Evolutionary conservation across 2,329 filamentous ascomycete genomes (phyloP).

Genomic region (Cladosporium sp.): DNA sequence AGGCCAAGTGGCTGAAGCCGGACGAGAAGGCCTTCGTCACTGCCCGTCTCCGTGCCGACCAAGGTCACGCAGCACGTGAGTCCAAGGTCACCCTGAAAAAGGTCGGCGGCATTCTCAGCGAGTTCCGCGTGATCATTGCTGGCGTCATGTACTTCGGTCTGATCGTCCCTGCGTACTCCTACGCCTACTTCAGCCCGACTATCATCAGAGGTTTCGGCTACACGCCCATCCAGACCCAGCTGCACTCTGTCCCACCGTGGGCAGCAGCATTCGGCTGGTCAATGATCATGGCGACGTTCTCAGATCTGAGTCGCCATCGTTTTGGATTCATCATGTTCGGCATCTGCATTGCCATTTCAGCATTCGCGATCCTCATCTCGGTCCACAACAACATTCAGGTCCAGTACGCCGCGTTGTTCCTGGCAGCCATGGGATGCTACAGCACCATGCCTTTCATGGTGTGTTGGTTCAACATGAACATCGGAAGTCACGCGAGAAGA

Average conservation of each 20-base stretch:
- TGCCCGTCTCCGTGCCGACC: slow-evolving; percentile 49
- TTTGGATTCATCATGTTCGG: slow-evolving; percentile 71
- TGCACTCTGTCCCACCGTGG: slow-evolving; percentile 61
- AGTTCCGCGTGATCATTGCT: slow-evolving; percentile 50
- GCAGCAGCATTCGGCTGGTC: slow-evolving; percentile 75
- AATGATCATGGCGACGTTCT: slow-evolving; percentile 71
- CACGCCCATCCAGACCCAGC: slow-evolving; percentile 54
- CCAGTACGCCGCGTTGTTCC: slow-evolving; percentile 78
- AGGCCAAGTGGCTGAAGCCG: slow-evolving; percentile 49
- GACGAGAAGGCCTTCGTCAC: slow-evolving; percentile 50
- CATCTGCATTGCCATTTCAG: slow-evolving; percentile 68
- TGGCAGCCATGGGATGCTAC: slow-evolving; percentile 70
- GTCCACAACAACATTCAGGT: slow-evolving; percentile 67
- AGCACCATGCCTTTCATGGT: slow-evolving; percentile 77
- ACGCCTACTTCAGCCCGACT: slow-evolving; percentile 50
- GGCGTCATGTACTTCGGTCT: slow-evolving; percentile 56
- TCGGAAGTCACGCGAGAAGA: slow-evolving; percentile 52
- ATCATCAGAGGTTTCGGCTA: slow-evolving; percentile 55
- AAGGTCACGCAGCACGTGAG: slow-evolving; percentile 49
- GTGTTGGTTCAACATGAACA: slow-evolving; percentile 59
- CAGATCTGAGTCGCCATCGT: slow-evolving; percentile 71
- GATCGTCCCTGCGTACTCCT: slow-evolving; percentile 44
- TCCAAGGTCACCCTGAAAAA: slow-evolving; percentile 45
- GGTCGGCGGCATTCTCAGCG: slow-evolving; percentile 49
- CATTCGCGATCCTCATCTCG: slow-evolving; percentile 72